Base-by-base conservation (phyloP, 768 basidiomycete genomes). In the Agaricus blazei region DNA sequence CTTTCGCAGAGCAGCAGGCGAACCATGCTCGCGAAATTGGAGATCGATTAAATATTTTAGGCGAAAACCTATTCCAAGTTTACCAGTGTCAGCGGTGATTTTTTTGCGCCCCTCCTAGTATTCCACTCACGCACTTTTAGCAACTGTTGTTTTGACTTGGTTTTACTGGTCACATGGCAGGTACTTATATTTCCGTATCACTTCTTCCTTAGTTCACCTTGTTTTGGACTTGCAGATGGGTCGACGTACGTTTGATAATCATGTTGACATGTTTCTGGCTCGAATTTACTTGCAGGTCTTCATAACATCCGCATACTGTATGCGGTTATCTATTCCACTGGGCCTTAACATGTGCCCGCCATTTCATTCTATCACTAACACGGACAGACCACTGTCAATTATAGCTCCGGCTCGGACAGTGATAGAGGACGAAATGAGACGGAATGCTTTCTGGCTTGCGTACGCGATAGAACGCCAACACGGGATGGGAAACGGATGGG, bases 131-230 rank as follows among this genome's bases (percentile, higher is more conserved):
- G 36, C 23, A 19, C 1, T 7, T 49, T 5, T 48, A 90, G 88
- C 86, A 9, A 74, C 78, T 43, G 72, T 85, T 12, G 73, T 90
- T 42, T 69, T 88, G 43, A 77, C 78, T 8, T 87, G 86, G 84
- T 88, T 85, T 66, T 87, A 87, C 61, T 87, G 84, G 80, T 83
- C 78, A 46, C 83, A 88, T 65, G 84, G 84, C 47, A 84, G 80
- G 85, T 83, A 58, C 58, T 75, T n/a, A 54, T 42, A 28, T n/a
- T 34, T 52, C 34, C 26, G 8, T 27, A 4, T 46, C 34, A 53
- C 8, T 45, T 28, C 23, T 40, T 34, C 48, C 44, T 46, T 61
- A 46, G 60, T 56, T 60, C 31, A 62, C 48, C 23, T 51, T 38
- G 23, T 51, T 19, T 26, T 37, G 34, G 34, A 11, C 34, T 34